Conservation (phyloP, 2,329 filamentous ascomycete species). For the Exophiala calicioides region DNA sequence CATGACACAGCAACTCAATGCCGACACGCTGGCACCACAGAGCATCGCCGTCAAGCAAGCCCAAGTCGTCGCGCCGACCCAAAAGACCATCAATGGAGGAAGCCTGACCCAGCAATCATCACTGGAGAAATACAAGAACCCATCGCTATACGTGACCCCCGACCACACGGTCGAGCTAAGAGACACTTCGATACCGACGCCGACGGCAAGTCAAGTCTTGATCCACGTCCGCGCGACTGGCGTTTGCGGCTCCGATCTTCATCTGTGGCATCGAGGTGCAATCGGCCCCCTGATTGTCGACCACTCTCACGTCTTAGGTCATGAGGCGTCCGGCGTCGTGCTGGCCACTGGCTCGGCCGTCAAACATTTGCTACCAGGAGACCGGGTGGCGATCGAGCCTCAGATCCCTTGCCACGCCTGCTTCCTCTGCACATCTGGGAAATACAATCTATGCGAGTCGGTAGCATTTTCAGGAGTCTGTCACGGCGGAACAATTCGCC, state of each 20-base stretch:
- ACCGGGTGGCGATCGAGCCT: slow-evolving; percentile 40
- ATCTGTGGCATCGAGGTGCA: slow-evolving; percentile 41
- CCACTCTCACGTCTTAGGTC: slow-evolving; percentile 56
- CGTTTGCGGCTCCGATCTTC: slow-evolving; percentile 46
- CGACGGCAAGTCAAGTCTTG: slow-evolving; percentile 45
- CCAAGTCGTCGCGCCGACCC: background rate
- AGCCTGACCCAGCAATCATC: too few species aligned
- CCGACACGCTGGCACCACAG: background rate
- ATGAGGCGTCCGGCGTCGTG: slow-evolving; percentile 37
- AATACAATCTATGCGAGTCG: slow-evolving; percentile 52
- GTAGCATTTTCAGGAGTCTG: slow-evolving; percentile 64
- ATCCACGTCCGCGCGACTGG: slow-evolving; percentile 46
- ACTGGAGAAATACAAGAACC: slow-evolving; percentile 43
- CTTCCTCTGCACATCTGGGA: slow-evolving; percentile 38
- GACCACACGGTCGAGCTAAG: slow-evolving; percentile 60
- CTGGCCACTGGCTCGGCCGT: slow-evolving; percentile 31
- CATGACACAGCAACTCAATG: background rate
- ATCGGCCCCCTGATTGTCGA: slow-evolving; percentile 58
- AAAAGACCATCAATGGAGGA: too few species aligned
- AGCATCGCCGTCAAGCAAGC: too few species aligned
- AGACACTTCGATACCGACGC: slow-evolving; percentile 59
- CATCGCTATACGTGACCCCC: slow-evolving; percentile 60
- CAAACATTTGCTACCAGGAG: slow-evolving; percentile 30
- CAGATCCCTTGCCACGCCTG: slow-evolving; percentile 40
- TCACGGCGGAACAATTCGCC: slow-evolving; percentile 61